Conservation (phyloP, 352 stramenopile species). For the Phytophthora brassicae region DNA sequence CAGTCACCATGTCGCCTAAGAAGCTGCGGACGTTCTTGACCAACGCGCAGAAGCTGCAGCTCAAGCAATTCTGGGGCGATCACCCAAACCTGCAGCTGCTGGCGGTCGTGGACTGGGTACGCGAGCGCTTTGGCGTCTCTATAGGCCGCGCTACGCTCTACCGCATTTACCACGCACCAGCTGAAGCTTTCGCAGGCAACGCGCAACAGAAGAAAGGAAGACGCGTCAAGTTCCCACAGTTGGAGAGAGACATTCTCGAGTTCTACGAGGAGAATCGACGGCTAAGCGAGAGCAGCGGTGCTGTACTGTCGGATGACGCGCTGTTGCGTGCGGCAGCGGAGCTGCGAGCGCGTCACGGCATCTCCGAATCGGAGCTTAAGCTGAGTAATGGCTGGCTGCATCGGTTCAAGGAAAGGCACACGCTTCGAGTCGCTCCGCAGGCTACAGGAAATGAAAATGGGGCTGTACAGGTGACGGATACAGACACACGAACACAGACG, state of each 20-base stretch:
- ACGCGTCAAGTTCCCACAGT: slow-evolving; percentile 47
- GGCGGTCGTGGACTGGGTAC: slow-evolving; percentile 38
- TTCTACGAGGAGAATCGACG: slow-evolving; percentile 28
- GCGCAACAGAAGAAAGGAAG: slow-evolving; percentile 37
- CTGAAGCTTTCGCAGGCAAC: slow-evolving; percentile 31
- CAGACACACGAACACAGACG: background rate
- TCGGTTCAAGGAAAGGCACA: slow-evolving; percentile 46
- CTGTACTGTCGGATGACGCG: slow-evolving; percentile 27
- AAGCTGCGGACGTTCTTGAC: slow-evolving; percentile 38
- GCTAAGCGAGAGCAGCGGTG: background rate
- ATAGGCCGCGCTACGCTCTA: slow-evolving; percentile 50
- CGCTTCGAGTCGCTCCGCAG: slow-evolving; percentile 10
- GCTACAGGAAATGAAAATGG: slow-evolving; percentile 3
- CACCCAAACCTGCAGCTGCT: slow-evolving; percentile 34
- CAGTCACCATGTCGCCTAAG: slow-evolving; percentile 10
- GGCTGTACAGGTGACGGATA: background rate
- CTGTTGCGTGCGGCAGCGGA: slow-evolving; percentile 33
- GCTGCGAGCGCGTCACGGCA: slow-evolving; percentile 36
- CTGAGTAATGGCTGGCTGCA: slow-evolving; percentile 52
- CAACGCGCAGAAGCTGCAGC: slow-evolving; percentile 44
- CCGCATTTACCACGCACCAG: slow-evolving; percentile 41
- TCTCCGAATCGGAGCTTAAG: slow-evolving; percentile 38
- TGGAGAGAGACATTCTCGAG: slow-evolving; percentile 39
- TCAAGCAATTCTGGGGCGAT: slow-evolving; percentile 37
- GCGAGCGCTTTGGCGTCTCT: slow-evolving; percentile 31